Evolutionary conservation across 257 asterid genomes (phyloP).

Genomic region (Ligustrum vulgare): DNA sequence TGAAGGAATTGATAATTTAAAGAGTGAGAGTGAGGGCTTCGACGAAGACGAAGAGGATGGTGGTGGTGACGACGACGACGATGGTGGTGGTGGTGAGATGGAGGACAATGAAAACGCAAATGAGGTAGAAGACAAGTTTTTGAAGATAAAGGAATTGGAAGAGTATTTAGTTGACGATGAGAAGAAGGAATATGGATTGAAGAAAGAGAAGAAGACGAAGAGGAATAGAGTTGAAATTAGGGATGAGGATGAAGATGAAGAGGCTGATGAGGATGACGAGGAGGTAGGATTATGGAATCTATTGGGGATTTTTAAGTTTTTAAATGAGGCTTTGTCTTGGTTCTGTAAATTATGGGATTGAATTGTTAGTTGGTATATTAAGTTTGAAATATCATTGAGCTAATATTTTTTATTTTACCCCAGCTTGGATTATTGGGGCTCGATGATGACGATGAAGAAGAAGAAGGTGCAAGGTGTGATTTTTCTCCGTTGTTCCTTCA

Average conservation of each 20-base stretch:
- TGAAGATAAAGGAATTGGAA: conserved; percentile 83
- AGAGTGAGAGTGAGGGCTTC: conserved; percentile 28
- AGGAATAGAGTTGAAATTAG: conserved; percentile 32
- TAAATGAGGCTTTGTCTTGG: conserved; percentile 1
- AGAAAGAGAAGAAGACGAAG: conserved; percentile 40
- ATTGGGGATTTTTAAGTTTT: neutral
- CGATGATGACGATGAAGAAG: conserved; percentile 40
- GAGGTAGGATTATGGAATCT: conserved; percentile 23
- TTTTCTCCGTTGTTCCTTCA: conserved; percentile 11
- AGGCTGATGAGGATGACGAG: conserved; percentile 35
- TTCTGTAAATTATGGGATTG: conserved; percentile 6
- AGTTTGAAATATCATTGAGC: conserved; percentile 19
- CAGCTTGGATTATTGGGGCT: conserved; percentile 77
- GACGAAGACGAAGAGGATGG: conserved; percentile 26
- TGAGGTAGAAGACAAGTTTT: conserved; percentile 75
- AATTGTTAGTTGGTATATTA: neutral
- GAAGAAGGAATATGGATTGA: conserved; percentile 69
- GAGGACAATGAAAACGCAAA: conserved; percentile 28
- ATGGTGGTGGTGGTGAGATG: conserved; percentile 24
- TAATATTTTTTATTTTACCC: conserved; percentile 8
- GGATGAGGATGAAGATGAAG: conserved; percentile 39
- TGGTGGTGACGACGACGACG: conserved; percentile 26
- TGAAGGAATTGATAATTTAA: conserved; percentile 25
- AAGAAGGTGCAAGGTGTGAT: conserved; percentile 57
- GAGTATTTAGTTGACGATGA: conserved; percentile 70